Evolutionary conservation across 805 yeast genomes (phyloP).

Genomic region (Cyberlindnera xylosilytica): DNA sequence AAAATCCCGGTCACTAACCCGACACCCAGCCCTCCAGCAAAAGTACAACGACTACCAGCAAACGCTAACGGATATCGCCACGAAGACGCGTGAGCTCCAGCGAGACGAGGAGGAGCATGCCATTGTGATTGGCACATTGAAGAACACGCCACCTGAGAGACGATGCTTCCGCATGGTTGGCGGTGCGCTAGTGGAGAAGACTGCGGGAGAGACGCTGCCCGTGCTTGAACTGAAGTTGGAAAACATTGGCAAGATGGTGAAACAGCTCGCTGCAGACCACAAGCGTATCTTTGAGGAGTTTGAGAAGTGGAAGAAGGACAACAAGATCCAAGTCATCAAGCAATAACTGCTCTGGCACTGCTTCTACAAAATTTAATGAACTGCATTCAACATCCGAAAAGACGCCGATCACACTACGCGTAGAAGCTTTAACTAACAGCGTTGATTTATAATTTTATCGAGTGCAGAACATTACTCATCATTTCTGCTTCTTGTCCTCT

Average conservation of each 20-base stretch:
- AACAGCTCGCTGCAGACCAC: slow-evolving; percentile 33
- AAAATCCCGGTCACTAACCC: background rate
- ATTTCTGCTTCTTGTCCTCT: slow-evolving; percentile 23
- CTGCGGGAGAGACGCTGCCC: slow-evolving; percentile 72
- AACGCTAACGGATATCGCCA: slow-evolving; percentile 42
- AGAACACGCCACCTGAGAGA: slow-evolving; percentile 51
- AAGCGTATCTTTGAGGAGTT: slow-evolving; percentile 35
- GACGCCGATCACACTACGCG: too few species aligned
- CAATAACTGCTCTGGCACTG: too few species aligned
- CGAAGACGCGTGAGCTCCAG: slow-evolving; percentile 46
- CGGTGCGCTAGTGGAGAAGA: slow-evolving; percentile 82
- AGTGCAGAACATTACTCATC: too few species aligned
- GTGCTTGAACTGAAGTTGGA: slow-evolving; percentile 53
- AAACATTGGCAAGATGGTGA: slow-evolving; percentile 40
- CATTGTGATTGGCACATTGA: slow-evolving; percentile 58
- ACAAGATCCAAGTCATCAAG: slow-evolving; percentile 33
- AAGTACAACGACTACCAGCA: slow-evolving; percentile 52
- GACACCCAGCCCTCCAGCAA: slow-evolving; percentile 34
- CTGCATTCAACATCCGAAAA: too few species aligned
- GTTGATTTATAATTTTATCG: too few species aligned
- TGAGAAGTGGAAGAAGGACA: slow-evolving; percentile 39
- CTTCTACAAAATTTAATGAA: too few species aligned
- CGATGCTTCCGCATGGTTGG: slow-evolving; percentile 93
- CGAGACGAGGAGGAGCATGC: slow-evolving; percentile 46
- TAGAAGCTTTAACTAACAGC: too few species aligned